These are phyloP conservation scores for Aspergillus chevalieri DNA, from an alignment of 2,329 filamentous ascomycete species.

Conservation along the genomic window DNA sequence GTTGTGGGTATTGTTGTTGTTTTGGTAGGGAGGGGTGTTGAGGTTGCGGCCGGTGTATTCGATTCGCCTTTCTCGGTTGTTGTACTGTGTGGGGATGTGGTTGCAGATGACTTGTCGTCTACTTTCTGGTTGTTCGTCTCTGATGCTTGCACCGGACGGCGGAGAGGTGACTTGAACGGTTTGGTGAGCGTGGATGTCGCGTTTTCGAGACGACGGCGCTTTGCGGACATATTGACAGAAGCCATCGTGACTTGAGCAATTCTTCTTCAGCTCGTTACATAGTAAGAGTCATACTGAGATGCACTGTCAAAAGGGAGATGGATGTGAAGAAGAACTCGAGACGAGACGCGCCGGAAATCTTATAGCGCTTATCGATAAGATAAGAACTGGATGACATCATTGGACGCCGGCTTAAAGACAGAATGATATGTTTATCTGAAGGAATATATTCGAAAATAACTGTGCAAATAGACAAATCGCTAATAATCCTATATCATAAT, in stretches of 20 bases:
- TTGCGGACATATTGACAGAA: conserved; percentile 37
- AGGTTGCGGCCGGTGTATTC: neutral
- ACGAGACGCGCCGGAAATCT: conserved; percentile 8
- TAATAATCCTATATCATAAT: conserved; percentile 5
- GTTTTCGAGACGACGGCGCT: conserved; percentile 58
- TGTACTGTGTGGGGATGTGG: neutral
- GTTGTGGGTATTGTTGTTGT: neutral
- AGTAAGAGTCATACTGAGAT: neutral
- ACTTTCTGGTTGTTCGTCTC: neutral
- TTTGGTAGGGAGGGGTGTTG: neutral
- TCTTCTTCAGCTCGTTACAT: neutral
- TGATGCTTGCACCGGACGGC: conserved; percentile 31
- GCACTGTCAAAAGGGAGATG: neutral
- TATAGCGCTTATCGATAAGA: conserved; percentile 6
- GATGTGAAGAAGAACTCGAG: neutral
- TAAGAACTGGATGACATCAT: neutral
- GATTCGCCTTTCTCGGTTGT: neutral
- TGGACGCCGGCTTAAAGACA: no score
- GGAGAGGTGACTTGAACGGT: conserved; percentile 67
- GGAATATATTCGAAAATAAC: conserved; percentile 4
- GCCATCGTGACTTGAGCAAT: conserved; percentile 8
- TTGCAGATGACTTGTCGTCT: neutral
- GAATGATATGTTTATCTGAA: conserved; percentile 6
- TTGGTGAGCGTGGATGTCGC: conserved; percentile 56
- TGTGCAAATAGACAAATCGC: neutral